Percentiles rank a stretch among this genome's conserved stretches.
phyloP scores from a whole-genome alignment of 192 early-diverging fungal species.

The Helicostylum pulchrum region DNA sequence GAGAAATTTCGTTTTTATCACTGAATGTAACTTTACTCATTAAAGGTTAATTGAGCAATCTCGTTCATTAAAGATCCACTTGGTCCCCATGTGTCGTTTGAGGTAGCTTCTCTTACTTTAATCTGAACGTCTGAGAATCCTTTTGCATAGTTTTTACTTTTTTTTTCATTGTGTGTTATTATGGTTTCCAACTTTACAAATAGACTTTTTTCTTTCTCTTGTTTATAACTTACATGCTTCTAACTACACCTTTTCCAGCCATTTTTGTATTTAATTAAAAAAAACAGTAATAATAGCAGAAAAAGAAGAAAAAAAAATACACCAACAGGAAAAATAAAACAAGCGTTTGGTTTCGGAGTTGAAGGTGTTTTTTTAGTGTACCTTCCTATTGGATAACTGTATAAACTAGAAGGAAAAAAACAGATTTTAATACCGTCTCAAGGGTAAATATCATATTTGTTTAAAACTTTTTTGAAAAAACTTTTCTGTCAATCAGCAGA shows the following conservation, averaged over 20 bases:
- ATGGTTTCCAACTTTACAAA: conserved; percentile 27
- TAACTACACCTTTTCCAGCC: conserved; percentile 30
- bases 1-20: not conserved
- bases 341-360: too few relatives aligned
- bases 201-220: conserved; percentile 33
- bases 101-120: conserved; percentile 84
- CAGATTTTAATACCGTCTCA: too few relatives aligned
- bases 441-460: too few relatives aligned
- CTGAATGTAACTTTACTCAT: conserved; percentile 55
- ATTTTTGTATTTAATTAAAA: conserved; percentile 15
- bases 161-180: too few relatives aligned
- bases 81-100: conserved; percentile 76
- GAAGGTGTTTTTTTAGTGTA: too few relatives aligned
- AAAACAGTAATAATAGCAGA: not conserved
- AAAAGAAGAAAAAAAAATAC: conserved; percentile 12
- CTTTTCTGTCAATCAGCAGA: too few relatives aligned
- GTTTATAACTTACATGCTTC: conserved; percentile 29
- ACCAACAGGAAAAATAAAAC: too few relatives aligned
- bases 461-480: too few relatives aligned
- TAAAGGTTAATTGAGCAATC: conserved; percentile 80
- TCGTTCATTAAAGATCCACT: conserved; percentile 76
- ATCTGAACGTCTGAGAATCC: conserved; percentile 91
- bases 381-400: too few relatives aligned
- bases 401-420: too few relatives aligned
- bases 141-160: conserved; percentile 84